phyloP scores from a whole-genome alignment of 306 rosid species.

The Benincasa hispida region DNA sequence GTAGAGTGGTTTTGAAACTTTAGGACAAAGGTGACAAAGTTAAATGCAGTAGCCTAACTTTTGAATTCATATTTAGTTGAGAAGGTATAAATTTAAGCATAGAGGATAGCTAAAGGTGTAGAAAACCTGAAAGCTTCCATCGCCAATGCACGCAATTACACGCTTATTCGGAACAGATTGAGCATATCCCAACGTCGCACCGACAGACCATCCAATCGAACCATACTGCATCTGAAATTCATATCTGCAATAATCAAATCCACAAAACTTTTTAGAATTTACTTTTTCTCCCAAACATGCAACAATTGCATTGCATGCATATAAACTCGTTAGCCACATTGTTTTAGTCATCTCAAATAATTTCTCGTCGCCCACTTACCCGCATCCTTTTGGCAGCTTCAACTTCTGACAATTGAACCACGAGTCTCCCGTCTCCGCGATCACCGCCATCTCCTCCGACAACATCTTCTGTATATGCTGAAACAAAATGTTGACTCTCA shows the following conservation, averaged over 20 bases:
- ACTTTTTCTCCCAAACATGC: too few species aligned
- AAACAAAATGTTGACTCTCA: constrained; percentile 31
- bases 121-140: constrained; percentile 37
- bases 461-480: constrained; percentile 35
- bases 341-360: neutral
- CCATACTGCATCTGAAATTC: constrained; percentile 44
- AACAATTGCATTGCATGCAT: too few species aligned
- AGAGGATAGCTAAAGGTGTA: too few species aligned
- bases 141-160: constrained; percentile 46
- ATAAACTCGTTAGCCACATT: too few species aligned
- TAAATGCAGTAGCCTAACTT: too few species aligned
- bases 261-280: too few species aligned
- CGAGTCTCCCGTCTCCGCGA: constrained; percentile 38
- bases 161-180: constrained; percentile 27
- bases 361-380: constrained; percentile 13
- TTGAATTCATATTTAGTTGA: too few species aligned
- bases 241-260: constrained; percentile 11
- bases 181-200: constrained; percentile 41
- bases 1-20: too few species aligned
- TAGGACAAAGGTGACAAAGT: too few species aligned
- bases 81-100: too few species aligned
- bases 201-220: constrained; percentile 50
- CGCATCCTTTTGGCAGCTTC: constrained; percentile 30
- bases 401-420: constrained; percentile 41
- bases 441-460: constrained; percentile 24